Evolutionary conservation across 2,329 filamentous ascomycete species (phyloP).

Genomic region (Tolypocladium ovalisporum): DNA sequence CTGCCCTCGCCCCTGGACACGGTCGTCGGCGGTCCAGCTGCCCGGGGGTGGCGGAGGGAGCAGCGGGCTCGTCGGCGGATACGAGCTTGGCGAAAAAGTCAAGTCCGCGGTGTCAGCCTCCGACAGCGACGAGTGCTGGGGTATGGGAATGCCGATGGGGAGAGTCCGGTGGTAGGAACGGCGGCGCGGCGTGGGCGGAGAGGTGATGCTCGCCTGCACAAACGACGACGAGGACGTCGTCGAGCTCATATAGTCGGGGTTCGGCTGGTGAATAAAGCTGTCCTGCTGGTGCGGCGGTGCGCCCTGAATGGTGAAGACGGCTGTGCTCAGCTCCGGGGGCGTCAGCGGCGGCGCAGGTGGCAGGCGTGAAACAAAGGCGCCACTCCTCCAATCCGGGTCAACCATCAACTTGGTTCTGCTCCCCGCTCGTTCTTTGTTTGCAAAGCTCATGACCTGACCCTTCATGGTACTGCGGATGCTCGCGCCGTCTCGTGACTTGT

Average conservation of each 20-base stretch:
- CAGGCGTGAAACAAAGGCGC: conserved; percentile 22
- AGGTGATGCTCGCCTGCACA: conserved; percentile 12
- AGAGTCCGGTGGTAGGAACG: conserved; percentile 32
- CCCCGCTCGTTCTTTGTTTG: conserved; percentile 5
- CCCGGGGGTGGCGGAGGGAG: conserved; percentile 35
- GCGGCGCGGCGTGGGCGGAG: conserved; percentile 23
- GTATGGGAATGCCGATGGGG: conserved; percentile 20
- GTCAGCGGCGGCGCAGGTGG: conserved; percentile 38
- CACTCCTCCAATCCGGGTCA: conserved; percentile 14
- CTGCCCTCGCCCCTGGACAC: conserved; percentile 16
- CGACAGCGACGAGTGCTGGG: conserved; percentile 11
- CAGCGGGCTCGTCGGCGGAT: conserved; percentile 34
- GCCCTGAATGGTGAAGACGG: conserved; percentile 29
- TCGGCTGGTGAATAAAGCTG: conserved; percentile 35
- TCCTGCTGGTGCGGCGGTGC: conserved; percentile 19
- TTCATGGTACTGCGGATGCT: background rate
- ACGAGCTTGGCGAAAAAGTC: conserved; percentile 35
- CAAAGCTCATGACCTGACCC: conserved; percentile 1
- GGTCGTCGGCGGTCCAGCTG: conserved; percentile 8
- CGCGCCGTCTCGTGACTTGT: conserved; percentile 10
- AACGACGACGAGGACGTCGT: conserved; percentile 18
- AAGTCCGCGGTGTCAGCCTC: conserved; percentile 15
- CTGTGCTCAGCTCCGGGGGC: conserved; percentile 31
- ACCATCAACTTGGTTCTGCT: conserved; percentile 11
- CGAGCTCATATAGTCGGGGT: conserved; percentile 36